A percentile compares a stretch with the other conserved stretches of the same genome.
phyloP scores from a whole-genome alignment of 192 early-diverging fungal species.

The Linnemannia elongata region DNA sequence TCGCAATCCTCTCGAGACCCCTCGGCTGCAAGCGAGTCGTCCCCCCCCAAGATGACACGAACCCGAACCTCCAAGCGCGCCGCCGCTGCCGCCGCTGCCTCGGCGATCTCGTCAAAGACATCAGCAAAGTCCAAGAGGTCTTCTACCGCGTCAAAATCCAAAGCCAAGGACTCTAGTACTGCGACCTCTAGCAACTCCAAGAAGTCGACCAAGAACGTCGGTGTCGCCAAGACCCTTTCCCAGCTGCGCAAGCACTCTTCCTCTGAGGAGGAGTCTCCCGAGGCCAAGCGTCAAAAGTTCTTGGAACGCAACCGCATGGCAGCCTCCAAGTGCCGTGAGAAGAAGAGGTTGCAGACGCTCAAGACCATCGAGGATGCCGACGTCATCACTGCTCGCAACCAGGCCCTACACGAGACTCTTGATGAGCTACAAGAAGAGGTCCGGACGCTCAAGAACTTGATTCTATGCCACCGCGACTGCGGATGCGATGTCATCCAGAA shows the following conservation, averaged over 20 bases:
- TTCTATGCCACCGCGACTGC: slow-evolving; percentile 51
- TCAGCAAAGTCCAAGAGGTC: slow-evolving; percentile 1
- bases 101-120: not conserved
- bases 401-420: slow-evolving; percentile 35
- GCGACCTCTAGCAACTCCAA: not conserved
- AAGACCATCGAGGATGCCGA: slow-evolving; percentile 53
- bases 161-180: not conserved
- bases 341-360: slow-evolving; percentile 49
- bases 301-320: slow-evolving; percentile 58
- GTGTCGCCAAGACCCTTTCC: not conserved
- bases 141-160: slow-evolving; percentile 3
- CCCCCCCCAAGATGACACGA: not conserved
- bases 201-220: not conserved
- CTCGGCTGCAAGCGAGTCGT: not conserved
- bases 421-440: slow-evolving; percentile 48
- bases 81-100: slow-evolving; percentile 5
- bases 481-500: slow-evolving; percentile 53
- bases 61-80: slow-evolving; percentile 20
- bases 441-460: slow-evolving; percentile 50
- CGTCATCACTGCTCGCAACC: slow-evolving; percentile 44
- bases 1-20: slow-evolving; percentile 25
- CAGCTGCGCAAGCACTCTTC: slow-evolving; percentile 26
- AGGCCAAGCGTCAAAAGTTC: slow-evolving; percentile 55
- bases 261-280: slow-evolving; percentile 33
- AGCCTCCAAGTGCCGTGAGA: slow-evolving; percentile 46